These are phyloP conservation scores for Populus hybrid DNA, from an alignment of 441 rosid genomes.

Conservation along the genomic window DNA sequence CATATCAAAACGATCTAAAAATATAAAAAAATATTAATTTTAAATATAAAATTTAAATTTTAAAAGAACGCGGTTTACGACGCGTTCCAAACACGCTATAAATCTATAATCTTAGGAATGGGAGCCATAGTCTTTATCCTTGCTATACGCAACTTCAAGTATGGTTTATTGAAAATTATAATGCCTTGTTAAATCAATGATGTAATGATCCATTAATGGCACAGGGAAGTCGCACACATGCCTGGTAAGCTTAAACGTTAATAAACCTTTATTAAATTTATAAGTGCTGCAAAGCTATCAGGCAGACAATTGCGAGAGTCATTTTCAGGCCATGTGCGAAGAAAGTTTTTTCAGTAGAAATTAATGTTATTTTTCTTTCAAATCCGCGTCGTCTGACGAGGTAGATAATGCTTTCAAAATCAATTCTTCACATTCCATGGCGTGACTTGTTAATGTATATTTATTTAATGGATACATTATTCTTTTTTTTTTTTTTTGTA, in stretches of 20 bases:
- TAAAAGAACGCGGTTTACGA: too few relatives aligned
- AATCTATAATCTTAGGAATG: not conserved
- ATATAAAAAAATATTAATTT: too few relatives aligned
- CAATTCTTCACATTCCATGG: not conserved
- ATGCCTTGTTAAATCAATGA: too few relatives aligned
- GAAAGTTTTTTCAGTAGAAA: not conserved
- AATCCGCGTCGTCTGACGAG: slow-evolving; percentile 1
- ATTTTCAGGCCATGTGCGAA: slow-evolving; percentile 19
- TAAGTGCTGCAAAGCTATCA: not conserved
- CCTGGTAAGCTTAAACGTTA: not conserved
- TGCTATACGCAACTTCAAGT: not conserved
- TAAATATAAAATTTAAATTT: too few relatives aligned
- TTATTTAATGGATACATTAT: not conserved
- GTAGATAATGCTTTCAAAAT: not conserved
- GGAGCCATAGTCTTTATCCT: not conserved
- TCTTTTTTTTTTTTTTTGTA: too few relatives aligned
- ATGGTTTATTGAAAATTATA: not conserved
- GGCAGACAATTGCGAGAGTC: slow-evolving; percentile 10
- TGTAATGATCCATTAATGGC: not conserved
- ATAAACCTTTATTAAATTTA: not conserved
- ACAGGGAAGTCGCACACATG: slow-evolving; percentile 11
- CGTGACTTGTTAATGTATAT: not conserved
- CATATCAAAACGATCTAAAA: too few relatives aligned
- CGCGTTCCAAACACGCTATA: too few relatives aligned
- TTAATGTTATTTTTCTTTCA: not conserved